Conservation (phyloP, 139 green algal genomes). For the Picochlorum sp. region DNA sequence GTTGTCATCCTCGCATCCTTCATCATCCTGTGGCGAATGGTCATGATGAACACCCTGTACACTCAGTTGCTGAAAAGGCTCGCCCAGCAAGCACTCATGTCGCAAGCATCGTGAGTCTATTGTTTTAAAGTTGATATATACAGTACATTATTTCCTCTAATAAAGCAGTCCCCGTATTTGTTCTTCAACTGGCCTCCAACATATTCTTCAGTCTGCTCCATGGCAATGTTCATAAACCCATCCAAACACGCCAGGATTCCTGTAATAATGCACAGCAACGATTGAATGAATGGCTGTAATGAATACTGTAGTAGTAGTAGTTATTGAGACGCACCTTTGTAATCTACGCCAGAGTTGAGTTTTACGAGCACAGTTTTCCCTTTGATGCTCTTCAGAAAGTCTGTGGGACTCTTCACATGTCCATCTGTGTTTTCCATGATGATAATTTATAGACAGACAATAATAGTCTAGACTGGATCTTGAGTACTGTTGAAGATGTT, state of each 20-base stretch:
- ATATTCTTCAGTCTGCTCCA: slow-evolving; percentile 99
- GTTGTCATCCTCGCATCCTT: slow-evolving; percentile 16
- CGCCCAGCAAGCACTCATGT: not conserved
- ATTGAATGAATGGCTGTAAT: too few relatives aligned
- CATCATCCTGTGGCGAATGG: slow-evolving; percentile 19
- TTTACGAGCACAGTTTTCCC: slow-evolving; percentile 93
- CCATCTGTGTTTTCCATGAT: not conserved
- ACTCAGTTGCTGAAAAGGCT: not conserved
- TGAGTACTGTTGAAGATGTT: too few relatives aligned
- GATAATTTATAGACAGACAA: too few relatives aligned
- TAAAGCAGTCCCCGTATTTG: slow-evolving; percentile 99
- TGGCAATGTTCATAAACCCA: slow-evolving; percentile 99
- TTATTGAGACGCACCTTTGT: slow-evolving; percentile 58
- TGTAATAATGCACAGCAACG: slow-evolving; percentile 15
- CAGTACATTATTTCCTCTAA: slow-evolving; percentile 95
- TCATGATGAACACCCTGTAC: slow-evolving; percentile 8
- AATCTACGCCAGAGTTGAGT: slow-evolving; percentile 96
- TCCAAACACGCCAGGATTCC: slow-evolving; percentile 94
- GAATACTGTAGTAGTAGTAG: too few relatives aligned
- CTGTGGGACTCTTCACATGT: slow-evolving; percentile 39
- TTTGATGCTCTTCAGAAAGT: slow-evolving; percentile 90
- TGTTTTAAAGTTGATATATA: slow-evolving; percentile 54
- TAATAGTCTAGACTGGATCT: too few relatives aligned
- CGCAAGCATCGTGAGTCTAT: not conserved
- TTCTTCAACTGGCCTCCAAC: slow-evolving; percentile 98